Percentiles rank a stretch among this genome's conserved stretches.
Evolutionary conservation across 345 rosid genomes (phyloP).

Genomic region (Murraya paniculata): DNA sequence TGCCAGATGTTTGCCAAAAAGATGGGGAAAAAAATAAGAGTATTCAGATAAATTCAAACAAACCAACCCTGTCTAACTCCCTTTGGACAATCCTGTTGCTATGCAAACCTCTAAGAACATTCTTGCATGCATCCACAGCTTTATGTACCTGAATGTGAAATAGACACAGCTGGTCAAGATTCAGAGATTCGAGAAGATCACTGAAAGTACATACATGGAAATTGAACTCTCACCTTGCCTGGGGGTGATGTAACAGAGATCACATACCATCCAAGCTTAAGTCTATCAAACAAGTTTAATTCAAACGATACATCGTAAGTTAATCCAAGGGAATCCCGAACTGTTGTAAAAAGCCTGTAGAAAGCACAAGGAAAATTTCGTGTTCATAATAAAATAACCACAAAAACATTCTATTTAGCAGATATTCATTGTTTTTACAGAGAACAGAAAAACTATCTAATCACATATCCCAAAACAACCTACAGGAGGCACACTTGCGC

Average conservation of each 20-base stretch:
- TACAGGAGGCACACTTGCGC: not conserved
- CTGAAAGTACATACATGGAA: constrained; percentile 10
- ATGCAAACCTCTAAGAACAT: constrained; percentile 87
- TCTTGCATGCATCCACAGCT: constrained; percentile 99
- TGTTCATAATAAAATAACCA: not conserved
- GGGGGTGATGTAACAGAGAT: constrained; percentile 98
- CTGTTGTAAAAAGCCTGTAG: constrained; percentile 97
- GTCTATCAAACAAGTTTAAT: constrained; percentile 90
- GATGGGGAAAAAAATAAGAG: not conserved
- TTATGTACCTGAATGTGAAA: constrained; percentile 61
- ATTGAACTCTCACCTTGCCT: constrained; percentile 59
- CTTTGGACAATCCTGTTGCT: constrained; percentile 77
- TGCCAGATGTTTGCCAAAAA: not conserved
- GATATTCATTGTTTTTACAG: not conserved
- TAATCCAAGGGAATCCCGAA: constrained; percentile 96
- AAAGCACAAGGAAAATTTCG: constrained; percentile 9
- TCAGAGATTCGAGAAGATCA: constrained; percentile 8
- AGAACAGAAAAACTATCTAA: not conserved
- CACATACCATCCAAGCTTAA: constrained; percentile 99
- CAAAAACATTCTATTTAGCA: too few species aligned
- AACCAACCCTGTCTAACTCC: constrained; percentile 96
- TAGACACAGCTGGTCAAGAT: constrained; percentile 17
- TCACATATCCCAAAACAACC: constrained; percentile 3
- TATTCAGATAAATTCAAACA: constrained; percentile 4
- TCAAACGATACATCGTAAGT: constrained; percentile 98